Conservation (phyloP, 441 rosid genomes). For the Geranium incanum region DNA sequence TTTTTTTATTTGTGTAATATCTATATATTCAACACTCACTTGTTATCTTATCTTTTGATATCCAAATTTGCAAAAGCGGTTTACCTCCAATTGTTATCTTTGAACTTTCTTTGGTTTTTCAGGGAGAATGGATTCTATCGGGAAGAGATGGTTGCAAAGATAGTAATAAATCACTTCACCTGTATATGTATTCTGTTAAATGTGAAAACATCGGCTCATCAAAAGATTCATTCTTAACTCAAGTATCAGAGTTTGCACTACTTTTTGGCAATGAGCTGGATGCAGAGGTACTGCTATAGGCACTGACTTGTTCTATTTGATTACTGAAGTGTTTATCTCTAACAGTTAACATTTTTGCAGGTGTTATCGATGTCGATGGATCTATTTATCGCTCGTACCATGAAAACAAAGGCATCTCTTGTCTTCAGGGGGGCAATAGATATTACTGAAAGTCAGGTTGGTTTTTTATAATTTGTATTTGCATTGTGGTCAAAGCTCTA, state of each 20-base stretch:
- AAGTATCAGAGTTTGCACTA: slow-evolving; percentile 88
- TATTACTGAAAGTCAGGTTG: slow-evolving; percentile 79
- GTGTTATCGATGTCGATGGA: slow-evolving; percentile 99
- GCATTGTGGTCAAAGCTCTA: slow-evolving; percentile 10
- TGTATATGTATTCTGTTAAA: slow-evolving; percentile 69
- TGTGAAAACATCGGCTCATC: slow-evolving; percentile 61
- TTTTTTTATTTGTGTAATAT: not conserved
- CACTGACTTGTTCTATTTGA: slow-evolving; percentile 13
- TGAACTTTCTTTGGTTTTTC: slow-evolving; percentile 25
- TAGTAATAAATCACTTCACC: slow-evolving; percentile 47
- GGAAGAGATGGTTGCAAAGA: slow-evolving; percentile 52
- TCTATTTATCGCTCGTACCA: slow-evolving; percentile 99
- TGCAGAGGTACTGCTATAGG: slow-evolving; percentile 74
- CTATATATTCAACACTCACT: not conserved
- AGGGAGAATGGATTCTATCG: slow-evolving; percentile 98
- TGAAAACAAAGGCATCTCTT: slow-evolving; percentile 96
- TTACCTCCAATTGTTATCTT: not conserved
- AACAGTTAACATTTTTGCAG: slow-evolving; percentile 32
- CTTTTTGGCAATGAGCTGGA: slow-evolving; percentile 99
- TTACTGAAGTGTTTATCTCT: slow-evolving; percentile 11
- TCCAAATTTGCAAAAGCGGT: not conserved
- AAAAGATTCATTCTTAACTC: slow-evolving; percentile 80
- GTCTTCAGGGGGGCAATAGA: slow-evolving; percentile 66
- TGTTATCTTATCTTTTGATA: not conserved
- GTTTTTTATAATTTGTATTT: slow-evolving; percentile 14